Evolutionary conservation across 805 yeast species (phyloP).

Genomic region (Candida succiphila): DNA sequence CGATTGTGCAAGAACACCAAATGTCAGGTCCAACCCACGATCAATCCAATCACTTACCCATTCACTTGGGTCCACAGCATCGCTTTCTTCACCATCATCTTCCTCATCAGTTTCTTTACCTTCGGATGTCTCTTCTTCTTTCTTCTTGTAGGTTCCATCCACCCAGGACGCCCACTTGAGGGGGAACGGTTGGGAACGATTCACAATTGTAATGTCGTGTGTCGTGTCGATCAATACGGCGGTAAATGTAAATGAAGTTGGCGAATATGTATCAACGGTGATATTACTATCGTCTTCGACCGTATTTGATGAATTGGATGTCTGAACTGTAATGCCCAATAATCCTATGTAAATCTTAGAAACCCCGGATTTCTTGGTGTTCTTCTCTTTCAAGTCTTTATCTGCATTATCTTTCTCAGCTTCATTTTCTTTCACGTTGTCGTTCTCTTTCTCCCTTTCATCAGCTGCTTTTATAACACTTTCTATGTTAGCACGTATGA

Average conservation of each 20-base stretch:
- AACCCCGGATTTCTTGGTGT: slow-evolving; percentile 6
- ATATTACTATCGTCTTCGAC: slow-evolving; percentile 20
- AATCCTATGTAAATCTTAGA: slow-evolving; percentile 23
- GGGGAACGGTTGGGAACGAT: slow-evolving; percentile 87
- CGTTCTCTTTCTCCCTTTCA: slow-evolving; percentile 7
- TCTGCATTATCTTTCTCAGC: not conserved
- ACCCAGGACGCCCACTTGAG: slow-evolving; percentile 90
- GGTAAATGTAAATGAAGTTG: slow-evolving; percentile 63
- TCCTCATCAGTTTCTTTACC: slow-evolving; percentile 14
- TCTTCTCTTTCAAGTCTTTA: not conserved
- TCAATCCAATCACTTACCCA: slow-evolving; percentile 78
- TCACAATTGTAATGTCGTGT: slow-evolving; percentile 62
- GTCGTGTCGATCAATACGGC: slow-evolving; percentile 69
- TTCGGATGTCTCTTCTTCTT: slow-evolving; percentile 8
- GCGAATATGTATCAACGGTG: slow-evolving; percentile 34
- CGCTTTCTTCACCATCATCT: slow-evolving; percentile 8
- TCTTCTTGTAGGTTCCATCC: slow-evolving; percentile 29
- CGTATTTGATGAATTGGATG: slow-evolving; percentile 12
- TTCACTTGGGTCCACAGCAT: slow-evolving; percentile 58
- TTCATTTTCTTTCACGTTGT: slow-evolving; percentile 3
- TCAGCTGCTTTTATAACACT: slow-evolving; percentile 44
- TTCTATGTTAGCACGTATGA: slow-evolving; percentile 81
- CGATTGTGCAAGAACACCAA: slow-evolving; percentile 84
- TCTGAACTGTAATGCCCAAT: slow-evolving; percentile 14
- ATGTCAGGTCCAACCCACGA: slow-evolving; percentile 65